Conservation (phyloP, 192 early-diverging fungal genomes). For the Tieghemiomyces parasiticus region DNA sequence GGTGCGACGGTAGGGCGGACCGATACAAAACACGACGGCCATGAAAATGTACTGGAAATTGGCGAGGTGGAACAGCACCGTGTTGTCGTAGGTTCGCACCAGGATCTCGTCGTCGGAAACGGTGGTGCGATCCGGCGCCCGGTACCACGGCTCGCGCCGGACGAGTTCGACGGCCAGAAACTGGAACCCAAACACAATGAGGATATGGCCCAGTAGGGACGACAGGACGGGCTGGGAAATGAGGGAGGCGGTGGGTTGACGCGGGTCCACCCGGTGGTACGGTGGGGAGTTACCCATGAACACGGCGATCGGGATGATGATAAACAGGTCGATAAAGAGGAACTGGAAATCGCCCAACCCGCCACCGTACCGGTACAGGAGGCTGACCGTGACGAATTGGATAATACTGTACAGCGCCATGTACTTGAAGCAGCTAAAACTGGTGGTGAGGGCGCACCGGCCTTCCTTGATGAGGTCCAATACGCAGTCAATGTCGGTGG, state of each 20-base stretch:
- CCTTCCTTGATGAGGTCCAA: conserved; percentile 87
- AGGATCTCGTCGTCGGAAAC: conserved; percentile 49
- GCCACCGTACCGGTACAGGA: conserved; percentile 75
- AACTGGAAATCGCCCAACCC: conserved; percentile 95
- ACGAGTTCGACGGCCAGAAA: conserved; percentile 52
- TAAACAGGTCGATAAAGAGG: conserved; percentile 82
- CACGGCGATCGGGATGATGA: conserved; percentile 79
- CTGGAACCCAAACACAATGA: conserved; percentile 74
- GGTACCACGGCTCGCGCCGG: conserved; percentile 59
- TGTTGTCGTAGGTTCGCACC: conserved; percentile 78
- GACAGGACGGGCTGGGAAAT: conserved; percentile 82
- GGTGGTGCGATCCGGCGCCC: conserved; percentile 27
- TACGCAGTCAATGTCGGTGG: conserved; percentile 84
- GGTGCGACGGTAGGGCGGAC: conserved; percentile 83
- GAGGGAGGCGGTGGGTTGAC: conserved; percentile 81
- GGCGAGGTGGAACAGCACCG: conserved; percentile 74
- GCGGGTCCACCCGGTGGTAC: conserved; percentile 48
- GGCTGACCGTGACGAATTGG: conserved; percentile 87
- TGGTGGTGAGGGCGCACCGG: conserved; percentile 88
- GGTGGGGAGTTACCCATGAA: conserved; percentile 86
- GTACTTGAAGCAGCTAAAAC: conserved; percentile 97
- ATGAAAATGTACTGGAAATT: conserved; percentile 89
- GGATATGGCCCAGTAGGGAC: conserved; percentile 77
- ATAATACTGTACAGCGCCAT: conserved; percentile 97
- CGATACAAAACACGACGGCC: conserved; percentile 88